phyloP scores from a whole-genome alignment of 768 basidiomycete genomes.

The Auriscalpium microsporum region DNA sequence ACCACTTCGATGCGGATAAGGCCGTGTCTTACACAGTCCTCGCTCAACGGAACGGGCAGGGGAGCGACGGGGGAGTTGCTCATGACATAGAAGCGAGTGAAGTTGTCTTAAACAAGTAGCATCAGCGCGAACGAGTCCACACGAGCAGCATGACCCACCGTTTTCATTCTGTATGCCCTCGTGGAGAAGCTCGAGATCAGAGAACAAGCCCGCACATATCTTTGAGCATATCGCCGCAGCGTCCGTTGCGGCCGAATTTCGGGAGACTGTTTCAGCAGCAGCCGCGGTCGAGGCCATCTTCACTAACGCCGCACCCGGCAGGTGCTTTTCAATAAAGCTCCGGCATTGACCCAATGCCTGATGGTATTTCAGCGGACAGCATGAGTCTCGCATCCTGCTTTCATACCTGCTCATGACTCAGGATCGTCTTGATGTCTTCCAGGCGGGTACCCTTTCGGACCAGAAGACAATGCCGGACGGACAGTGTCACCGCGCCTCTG shows the following conservation, averaged over 20 bases:
- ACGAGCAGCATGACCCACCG: slow-evolving; percentile 25
- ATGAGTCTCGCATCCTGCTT: background rate
- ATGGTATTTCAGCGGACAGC: background rate
- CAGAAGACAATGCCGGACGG: slow-evolving; percentile 63
- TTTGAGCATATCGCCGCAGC: slow-evolving; percentile 72
- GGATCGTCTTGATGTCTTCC: slow-evolving; percentile 44
- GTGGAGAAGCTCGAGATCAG: slow-evolving; percentile 50
- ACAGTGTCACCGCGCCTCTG: slow-evolving; percentile 49
- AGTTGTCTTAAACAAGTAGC: slow-evolving; percentile 40
- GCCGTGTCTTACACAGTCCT: slow-evolving; percentile 22
- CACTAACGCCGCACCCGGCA: slow-evolving; percentile 45
- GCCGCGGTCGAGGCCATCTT: slow-evolving; percentile 66
- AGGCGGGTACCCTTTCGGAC: slow-evolving; percentile 49
- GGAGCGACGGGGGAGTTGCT: slow-evolving; percentile 22
- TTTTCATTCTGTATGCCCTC: slow-evolving; percentile 58
- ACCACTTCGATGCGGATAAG: slow-evolving; percentile 29
- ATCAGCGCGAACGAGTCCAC: background rate
- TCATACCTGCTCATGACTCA: slow-evolving; percentile 76
- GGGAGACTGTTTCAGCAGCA: slow-evolving; percentile 45
- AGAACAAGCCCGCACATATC: slow-evolving; percentile 50
- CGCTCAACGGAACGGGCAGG: background rate
- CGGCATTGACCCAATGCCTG: slow-evolving; percentile 77
- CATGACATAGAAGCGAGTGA: slow-evolving; percentile 62
- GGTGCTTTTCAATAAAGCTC: slow-evolving; percentile 42
- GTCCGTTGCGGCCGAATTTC: slow-evolving; percentile 33